Percentiles rank a stretch among this genome's conserved stretches.
These are phyloP conservation scores for Tilletia walkeri DNA, from an alignment of 1,284 basidiomycete genomes.

Conservation along the genomic window DNA sequence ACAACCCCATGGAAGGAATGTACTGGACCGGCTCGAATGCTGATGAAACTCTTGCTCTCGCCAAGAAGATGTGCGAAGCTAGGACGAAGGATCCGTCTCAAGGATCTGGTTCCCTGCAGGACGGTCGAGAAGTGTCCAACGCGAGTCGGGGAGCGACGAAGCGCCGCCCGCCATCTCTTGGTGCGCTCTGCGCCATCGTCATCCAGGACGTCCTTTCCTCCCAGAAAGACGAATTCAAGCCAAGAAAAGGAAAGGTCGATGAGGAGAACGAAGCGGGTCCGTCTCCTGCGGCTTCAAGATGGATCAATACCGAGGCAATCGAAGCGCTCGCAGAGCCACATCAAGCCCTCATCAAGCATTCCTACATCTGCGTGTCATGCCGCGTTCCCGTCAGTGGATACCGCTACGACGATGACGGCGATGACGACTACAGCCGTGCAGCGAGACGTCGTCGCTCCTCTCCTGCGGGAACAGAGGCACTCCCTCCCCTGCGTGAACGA, in stretches of 20 bases:
- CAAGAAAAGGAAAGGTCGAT: no score
- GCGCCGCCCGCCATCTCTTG: not conserved
- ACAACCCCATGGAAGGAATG: no score
- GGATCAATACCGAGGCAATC: no score
- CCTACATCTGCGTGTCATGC: slow-evolving; percentile 1
- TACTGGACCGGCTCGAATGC: not conserved
- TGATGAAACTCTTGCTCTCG: not conserved
- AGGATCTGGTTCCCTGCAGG: not conserved
- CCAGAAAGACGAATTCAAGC: no score
- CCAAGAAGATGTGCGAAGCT: not conserved
- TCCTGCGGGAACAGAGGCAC: no score
- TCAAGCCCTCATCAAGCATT: not conserved
- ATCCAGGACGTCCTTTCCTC: not conserved
- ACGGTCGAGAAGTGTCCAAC: no score
- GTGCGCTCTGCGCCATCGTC: not conserved
- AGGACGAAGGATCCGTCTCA: not conserved
- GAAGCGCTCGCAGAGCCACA: no score
- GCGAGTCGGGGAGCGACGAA: not conserved
- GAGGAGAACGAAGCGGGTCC: no score
- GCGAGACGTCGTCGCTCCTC: no score
- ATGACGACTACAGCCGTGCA: no score
- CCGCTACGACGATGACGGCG: not conserved
- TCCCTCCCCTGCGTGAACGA: no score
- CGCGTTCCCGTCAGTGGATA: not conserved
- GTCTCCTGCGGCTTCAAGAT: no score